Evolutionary conservation across 140 eudicot species (phyloP), one percentile per base, ranked within the genome.

Genomic region (Bidens hawaiensis): DNA sequence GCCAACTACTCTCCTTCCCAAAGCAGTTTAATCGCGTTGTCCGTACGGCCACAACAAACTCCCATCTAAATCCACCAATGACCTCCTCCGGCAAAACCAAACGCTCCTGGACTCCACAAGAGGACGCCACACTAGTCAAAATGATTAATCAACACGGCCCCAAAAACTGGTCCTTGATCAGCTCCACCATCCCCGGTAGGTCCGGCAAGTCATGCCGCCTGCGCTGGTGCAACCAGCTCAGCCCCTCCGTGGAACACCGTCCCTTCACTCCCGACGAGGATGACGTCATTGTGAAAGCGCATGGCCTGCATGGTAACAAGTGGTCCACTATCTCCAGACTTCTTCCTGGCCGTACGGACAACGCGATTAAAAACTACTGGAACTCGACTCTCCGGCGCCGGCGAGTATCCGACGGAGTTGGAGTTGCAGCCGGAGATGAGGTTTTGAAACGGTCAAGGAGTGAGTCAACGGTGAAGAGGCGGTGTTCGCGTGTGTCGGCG

Each of bases 201-300:
- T 82, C 96, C 9, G 96, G 96, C 0, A 88, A 88, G 68, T 88
- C 94, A 13, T 88, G 96, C 60, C 77, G 96, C 1, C 60, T 87
- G 2, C 79, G 96, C 59, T 87, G 94, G 96, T 81, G 86, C 69
- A 87, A 88, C 64, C 96, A 88, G 80, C 90, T 85, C 8, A 82
- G 94, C 58, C 96, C 96, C 0, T 60, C 49, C 15, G 96, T 88
- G 6, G 80, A 85, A n/a, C 96, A 82, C 79, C 85, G 80, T 13
- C 87, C 94, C 0, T 88, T 88, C 34, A 61, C 89, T 6, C 85
- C 80, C 0, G 72, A 75, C 6, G 96, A 88, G 69, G 94, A 88
- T 34, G 96, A 58, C 8, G 41, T 66, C 3, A 82, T 88, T 10
- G 26, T 82, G n/a, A 64, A 62, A 30, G 85, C 85, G 18, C 96